Evolutionary conservation across 345 rosid species (phyloP).

Genomic region (Gossypium anomalum): DNA sequence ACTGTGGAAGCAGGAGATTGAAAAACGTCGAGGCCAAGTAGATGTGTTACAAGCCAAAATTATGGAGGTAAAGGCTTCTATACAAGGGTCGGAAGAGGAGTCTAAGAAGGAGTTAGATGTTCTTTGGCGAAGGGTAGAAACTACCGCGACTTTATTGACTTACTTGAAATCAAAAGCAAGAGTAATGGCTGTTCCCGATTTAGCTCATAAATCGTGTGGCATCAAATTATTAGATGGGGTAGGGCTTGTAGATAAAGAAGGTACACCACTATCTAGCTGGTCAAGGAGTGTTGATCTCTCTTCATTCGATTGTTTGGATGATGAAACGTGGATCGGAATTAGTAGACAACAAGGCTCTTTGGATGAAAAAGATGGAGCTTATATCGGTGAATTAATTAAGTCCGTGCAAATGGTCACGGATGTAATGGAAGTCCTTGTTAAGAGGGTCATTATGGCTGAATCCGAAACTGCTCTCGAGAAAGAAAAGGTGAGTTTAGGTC

Average conservation of each 20-base stretch:
- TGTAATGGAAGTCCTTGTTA: slow-evolving; percentile 73
- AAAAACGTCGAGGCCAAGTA: slow-evolving; percentile 44
- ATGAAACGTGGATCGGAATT: slow-evolving; percentile 41
- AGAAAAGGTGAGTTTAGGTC: slow-evolving; percentile 58
- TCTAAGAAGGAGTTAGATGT: slow-evolving; percentile 54
- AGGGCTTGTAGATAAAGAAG: slow-evolving; percentile 54
- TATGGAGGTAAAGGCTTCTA: slow-evolving; percentile 53
- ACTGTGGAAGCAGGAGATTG: slow-evolving; percentile 57
- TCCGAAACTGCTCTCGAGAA: slow-evolving; percentile 69
- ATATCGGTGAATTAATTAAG: slow-evolving; percentile 52
- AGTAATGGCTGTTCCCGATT: slow-evolving; percentile 56
- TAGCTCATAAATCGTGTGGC: slow-evolving; percentile 54
- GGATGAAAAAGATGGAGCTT: slow-evolving; percentile 51
- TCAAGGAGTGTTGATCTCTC: slow-evolving; percentile 49
- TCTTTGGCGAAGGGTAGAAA: slow-evolving; percentile 62
- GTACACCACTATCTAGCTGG: slow-evolving; percentile 42
- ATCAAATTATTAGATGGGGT: slow-evolving; percentile 48
- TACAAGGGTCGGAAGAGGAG: slow-evolving; percentile 64
- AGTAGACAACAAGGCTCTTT: slow-evolving; percentile 36
- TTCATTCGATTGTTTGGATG: slow-evolving; percentile 40
- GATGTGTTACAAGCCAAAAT: slow-evolving; percentile 65
- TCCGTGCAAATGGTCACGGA: slow-evolving; percentile 65
- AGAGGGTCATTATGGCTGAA: slow-evolving; percentile 72
- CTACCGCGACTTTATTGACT: slow-evolving; percentile 48
- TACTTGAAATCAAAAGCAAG: slow-evolving; percentile 74